Conservation (phyloP, 345 rosid species). For the Rhodamnia rubescens region DNA sequence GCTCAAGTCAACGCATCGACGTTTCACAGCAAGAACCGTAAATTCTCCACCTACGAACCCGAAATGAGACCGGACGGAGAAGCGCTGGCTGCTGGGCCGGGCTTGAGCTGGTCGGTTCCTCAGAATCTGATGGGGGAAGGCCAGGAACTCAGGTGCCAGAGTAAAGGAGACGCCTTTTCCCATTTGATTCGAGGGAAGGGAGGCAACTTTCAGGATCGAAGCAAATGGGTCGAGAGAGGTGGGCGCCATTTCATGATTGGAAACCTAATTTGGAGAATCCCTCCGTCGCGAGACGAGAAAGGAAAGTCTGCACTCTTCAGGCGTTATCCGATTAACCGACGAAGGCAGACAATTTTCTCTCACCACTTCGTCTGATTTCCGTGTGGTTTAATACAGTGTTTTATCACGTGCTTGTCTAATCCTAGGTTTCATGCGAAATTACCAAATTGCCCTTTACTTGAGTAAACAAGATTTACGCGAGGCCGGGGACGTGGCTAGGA, state of each 20-base stretch:
- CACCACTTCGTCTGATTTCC: not conserved
- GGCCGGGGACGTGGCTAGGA: not conserved
- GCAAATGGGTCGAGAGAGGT: not conserved
- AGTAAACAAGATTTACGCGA: not conserved
- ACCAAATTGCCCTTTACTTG: not conserved
- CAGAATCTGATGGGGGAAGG: not conserved
- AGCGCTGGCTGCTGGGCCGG: not conserved
- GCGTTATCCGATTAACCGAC: not conserved
- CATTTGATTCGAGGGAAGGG: not conserved
- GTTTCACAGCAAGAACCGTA: not conserved
- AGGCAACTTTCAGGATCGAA: not conserved
- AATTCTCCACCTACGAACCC: slow-evolving; percentile 1
- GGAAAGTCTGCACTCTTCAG: not conserved
- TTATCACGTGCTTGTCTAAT: not conserved
- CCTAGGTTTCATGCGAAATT: not conserved
- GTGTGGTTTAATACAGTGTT: not conserved
- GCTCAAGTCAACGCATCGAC: not conserved
- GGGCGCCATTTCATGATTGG: not conserved
- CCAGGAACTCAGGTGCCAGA: not conserved
- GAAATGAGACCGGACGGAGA: slow-evolving; percentile 2
- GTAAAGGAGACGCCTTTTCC: not conserved
- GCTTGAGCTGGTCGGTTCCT: not conserved
- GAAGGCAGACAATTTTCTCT: not conserved
- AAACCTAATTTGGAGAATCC: not conserved
- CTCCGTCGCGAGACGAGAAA: not conserved